phyloP scores from a whole-genome alignment of 2,329 filamentous ascomycete genomes.

The Pyrenophora teres region DNA sequence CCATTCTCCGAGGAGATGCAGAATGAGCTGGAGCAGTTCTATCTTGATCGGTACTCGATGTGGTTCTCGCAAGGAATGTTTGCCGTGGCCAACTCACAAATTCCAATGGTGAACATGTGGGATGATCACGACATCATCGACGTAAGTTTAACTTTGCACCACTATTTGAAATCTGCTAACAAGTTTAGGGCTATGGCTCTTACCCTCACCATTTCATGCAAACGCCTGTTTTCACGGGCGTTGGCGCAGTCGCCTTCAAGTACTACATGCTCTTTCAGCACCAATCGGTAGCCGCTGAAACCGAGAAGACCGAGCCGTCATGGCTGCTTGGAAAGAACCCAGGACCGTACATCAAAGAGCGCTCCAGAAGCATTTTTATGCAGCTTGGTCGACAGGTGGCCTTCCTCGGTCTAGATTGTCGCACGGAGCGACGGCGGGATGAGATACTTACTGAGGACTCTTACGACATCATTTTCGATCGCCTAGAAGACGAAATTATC shows the following conservation, averaged over 20 bases:
- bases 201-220: constrained; percentile 92
- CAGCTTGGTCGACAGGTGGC: constrained; percentile 77
- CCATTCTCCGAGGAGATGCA: constrained; percentile 83
- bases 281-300: constrained; percentile 82
- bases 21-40: constrained; percentile 85
- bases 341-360: constrained; percentile 88
- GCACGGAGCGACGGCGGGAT: constrained; percentile 85
- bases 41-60: constrained; percentile 83
- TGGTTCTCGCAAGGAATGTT: constrained; percentile 98
- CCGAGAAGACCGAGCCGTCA: constrained; percentile 81
- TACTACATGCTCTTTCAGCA: constrained; percentile 99
- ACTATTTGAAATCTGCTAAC: constrained; percentile 55
- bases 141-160: constrained; percentile 47
- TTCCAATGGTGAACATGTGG: constrained; percentile 98
- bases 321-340: constrained; percentile 81
- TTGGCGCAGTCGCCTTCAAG: constrained; percentile 93
- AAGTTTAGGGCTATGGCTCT: constrained; percentile 77
- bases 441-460: constrained; percentile 80
- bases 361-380: constrained; percentile 85
- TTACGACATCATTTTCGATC: constrained; percentile 84
- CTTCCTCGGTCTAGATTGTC: constrained; percentile 85
- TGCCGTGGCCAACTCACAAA: constrained; percentile 88
- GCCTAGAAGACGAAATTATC: constrained; percentile 78
- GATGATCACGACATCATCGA: constrained; percentile 77
- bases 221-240: constrained; percentile 83